Conservation (phyloP, 805 yeast genomes). For the Hanseniaspora valbyensis region DNA sequence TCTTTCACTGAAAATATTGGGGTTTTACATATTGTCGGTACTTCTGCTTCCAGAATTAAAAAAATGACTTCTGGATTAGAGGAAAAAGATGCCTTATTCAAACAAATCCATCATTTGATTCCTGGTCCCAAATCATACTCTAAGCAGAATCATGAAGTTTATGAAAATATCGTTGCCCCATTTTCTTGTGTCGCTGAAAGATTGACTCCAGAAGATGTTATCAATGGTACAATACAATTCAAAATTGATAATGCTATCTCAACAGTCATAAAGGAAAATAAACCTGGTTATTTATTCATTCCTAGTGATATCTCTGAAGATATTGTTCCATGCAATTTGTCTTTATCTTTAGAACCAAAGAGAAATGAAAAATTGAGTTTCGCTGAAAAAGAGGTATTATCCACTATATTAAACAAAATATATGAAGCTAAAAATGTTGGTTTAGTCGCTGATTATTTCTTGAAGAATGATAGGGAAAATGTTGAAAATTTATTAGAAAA, state of each 20-base stretch:
- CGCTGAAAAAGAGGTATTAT: slow-evolving; percentile 27
- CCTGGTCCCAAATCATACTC: slow-evolving; percentile 35
- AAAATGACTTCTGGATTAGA: slow-evolving; percentile 57
- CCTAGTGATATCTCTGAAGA: slow-evolving; percentile 58
- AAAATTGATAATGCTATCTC: slow-evolving; percentile 60
- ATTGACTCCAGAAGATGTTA: slow-evolving; percentile 33
- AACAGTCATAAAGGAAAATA: slow-evolving; percentile 43
- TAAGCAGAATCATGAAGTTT: slow-evolving; percentile 55
- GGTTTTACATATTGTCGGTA: slow-evolving; percentile 73
- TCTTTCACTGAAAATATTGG: slow-evolving; percentile 75
- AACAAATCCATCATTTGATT: slow-evolving; percentile 53
- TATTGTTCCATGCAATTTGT: slow-evolving; percentile 34
- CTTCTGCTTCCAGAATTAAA: slow-evolving; percentile 28
- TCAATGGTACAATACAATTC: slow-evolving; percentile 25
- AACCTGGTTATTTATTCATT: slow-evolving; percentile 74
- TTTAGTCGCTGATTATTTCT: slow-evolving; percentile 58
- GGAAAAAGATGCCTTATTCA: slow-evolving; percentile 64
- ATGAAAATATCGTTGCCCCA: slow-evolving; percentile 49
- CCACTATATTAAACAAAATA: slow-evolving; percentile 39
- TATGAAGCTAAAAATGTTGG: slow-evolving; percentile 49
- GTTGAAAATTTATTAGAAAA: slow-evolving; percentile 39
- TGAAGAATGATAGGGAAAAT: slow-evolving; percentile 42
- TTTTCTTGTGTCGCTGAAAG: slow-evolving; percentile 44
- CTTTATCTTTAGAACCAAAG: slow-evolving; percentile 24
- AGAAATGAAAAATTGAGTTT: slow-evolving; percentile 23